Evolutionary conservation across 78 protist species (phyloP).

Genomic region (Creolimax fragrantissima): DNA sequence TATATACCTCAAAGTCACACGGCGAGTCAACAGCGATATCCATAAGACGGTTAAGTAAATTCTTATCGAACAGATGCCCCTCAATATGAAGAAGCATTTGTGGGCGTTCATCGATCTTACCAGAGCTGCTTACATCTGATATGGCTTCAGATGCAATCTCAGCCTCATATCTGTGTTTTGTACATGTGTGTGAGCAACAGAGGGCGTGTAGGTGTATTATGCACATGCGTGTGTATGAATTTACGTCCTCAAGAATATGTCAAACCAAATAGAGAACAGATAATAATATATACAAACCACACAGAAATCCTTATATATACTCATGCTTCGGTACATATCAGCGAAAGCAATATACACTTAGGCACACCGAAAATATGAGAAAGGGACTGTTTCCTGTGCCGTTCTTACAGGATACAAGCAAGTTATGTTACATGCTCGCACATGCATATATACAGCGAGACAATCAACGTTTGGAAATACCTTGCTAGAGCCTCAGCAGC

Average conservation of each 20-base stretch:
- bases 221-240: not conserved
- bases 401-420: no score
- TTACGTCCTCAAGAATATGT: not conserved
- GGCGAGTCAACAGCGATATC: constrained; percentile 23
- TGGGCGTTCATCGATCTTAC: not conserved
- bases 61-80: constrained; percentile 25
- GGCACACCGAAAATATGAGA: no score
- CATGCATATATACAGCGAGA: not conserved
- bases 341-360: no score
- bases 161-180: not conserved
- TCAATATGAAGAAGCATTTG: not conserved
- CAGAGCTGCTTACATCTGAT: not conserved
- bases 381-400: no score
- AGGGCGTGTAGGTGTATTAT: not conserved
- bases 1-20: constrained; percentile 34
- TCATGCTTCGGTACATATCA: no score
- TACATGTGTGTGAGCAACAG: not conserved
- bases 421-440: not conserved
- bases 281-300: no score
- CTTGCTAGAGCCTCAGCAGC: constrained; percentile 14
- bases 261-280: no score
- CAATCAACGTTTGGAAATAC: not conserved
- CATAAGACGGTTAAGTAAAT: constrained; percentile 21
- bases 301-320: no score
- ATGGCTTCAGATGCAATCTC: not conserved